These are phyloP conservation scores for Fusarium sp. DNA, from an alignment of 2,329 filamentous ascomycete genomes.

Conservation along the genomic window DNA sequence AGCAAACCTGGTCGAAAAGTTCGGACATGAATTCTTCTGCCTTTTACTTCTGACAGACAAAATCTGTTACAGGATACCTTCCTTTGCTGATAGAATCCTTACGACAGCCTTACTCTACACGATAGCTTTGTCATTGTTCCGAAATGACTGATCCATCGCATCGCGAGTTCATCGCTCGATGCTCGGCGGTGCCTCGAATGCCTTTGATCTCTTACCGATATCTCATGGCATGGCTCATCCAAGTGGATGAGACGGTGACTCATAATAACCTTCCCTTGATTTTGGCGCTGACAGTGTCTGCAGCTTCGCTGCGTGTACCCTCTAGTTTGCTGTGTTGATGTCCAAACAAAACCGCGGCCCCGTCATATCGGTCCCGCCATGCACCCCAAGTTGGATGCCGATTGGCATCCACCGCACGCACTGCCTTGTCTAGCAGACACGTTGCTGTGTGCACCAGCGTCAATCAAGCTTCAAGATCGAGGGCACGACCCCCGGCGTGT, in stretches of 20 bases:
- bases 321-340: conserved; percentile 51
- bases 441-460: conserved; percentile 44
- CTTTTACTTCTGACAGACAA: conserved; percentile 22
- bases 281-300: conserved; percentile 42
- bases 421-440: conserved; percentile 45
- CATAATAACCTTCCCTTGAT: conserved; percentile 44
- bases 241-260: conserved; percentile 48
- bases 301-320: conserved; percentile 40
- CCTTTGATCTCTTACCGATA: conserved; percentile 17
- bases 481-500: conserved; percentile 42
- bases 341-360: conserved; percentile 50
- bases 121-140: conserved; percentile 13
- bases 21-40: conserved; percentile 38
- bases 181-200: neutral
- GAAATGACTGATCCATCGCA: conserved; percentile 25
- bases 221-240: conserved; percentile 17
- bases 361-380: conserved; percentile 50
- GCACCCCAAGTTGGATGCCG: conserved; percentile 46
- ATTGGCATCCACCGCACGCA: conserved; percentile 49
- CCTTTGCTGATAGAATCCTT: conserved; percentile 15
- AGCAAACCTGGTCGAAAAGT: conserved; percentile 41
- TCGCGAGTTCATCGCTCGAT: conserved; percentile 26
- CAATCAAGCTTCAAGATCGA: conserved; percentile 35
- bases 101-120: conserved; percentile 18
- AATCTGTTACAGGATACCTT: conserved; percentile 29